Evolutionary conservation across 164 flowering plant species (phyloP), one percentile per base, ranked within the genome.

Genomic region (Umbellularia californica): DNA sequence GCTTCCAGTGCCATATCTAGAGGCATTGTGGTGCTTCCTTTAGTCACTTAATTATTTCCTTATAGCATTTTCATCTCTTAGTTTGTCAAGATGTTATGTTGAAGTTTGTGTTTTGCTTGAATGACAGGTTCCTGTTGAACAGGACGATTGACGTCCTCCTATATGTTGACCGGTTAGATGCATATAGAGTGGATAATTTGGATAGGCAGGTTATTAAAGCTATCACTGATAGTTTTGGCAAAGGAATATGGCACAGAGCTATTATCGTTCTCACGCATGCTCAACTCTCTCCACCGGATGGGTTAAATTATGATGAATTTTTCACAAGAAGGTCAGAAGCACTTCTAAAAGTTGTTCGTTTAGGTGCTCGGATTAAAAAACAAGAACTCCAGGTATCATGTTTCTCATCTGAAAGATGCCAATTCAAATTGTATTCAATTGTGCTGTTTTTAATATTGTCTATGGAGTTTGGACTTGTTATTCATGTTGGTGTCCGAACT

Each of bases 241-340:
- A 87, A 81, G 84, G 79, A 67, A 92, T 96, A 76, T 96, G 99
- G 99, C 84, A 74, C 58, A 88, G 90, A 82, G 87, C 87, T 76
- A 62, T 89, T 77, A 85, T 96, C 75, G 98, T 92, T 73, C 93
- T 95, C 68, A 90, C 97, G 41, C 99, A 95, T 87, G 99, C 95
- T 70, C 98, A 93, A 74, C 87, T 93, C 50, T 90, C 93, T 19
- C 97, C 99, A 41, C 99, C 99, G 22, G 99, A 94, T 87, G 95
- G 90, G 17, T 76, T 96, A 75, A 85, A 75, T 69, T 96, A 92
- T 76, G 95, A 90, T 55, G 95, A 88, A 5, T 96, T 94, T 72
- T 79, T 81, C 77, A 76, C 87, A 10, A 89, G 74, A 87, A 82
- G 99, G 83, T 92, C 99, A 70, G 95, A 88, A 25, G 89, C 97